Base-by-base conservation (phyloP, 768 basidiomycete genomes). In the Agaricus sinodeliciosus region DNA sequence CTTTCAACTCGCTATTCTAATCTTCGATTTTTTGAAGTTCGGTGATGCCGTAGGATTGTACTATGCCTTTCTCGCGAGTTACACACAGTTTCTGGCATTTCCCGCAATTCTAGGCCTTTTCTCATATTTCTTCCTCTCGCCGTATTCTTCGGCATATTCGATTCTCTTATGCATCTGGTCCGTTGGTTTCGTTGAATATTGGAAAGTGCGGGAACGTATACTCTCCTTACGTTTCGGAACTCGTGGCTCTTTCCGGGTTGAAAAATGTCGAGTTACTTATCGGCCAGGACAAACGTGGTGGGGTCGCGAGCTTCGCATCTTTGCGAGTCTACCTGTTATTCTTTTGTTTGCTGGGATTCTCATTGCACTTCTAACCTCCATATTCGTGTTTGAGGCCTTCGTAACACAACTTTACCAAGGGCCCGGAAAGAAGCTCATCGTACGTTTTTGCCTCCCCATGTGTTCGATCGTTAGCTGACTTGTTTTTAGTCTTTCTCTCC, bases 341-440 rank as follows among this genome's bases (percentile, higher is more conserved):
- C 57, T 84, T 3, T 60, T 84, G 18, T 94, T 93, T 63, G 87
- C 86, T 0, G 77, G 73, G 11, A 67, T 85, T 3, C 77, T 97
- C 31, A 79, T 77, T 3, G 72, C 77, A 3, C 67, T 97, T 43
- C 71, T 97, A 58, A 90, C 90, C 1, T 80, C 72, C 5, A 91
- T 95, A 35, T 93, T 93, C 63, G 73, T 90, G 16, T 76, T 95
- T 47, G 94, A 95, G 65, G 94, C 93, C 0, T 94, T 99, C 58
- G 85, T 96, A 8, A 86, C 86, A 0, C 76, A 87, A 42, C 69
- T 97, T 11, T 99, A 97, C 68, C 82, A 85, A 26, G 96, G 96
- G 0, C 87, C 91, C 6, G 91, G 90, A 11, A 78, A 86, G 59
- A 71, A 82, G 55, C 75, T 86, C 52, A 76, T 95, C 13, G 93